Evolutionary conservation across 2,329 filamentous ascomycete species (phyloP).

Genomic region (Penicillium sp.): DNA sequence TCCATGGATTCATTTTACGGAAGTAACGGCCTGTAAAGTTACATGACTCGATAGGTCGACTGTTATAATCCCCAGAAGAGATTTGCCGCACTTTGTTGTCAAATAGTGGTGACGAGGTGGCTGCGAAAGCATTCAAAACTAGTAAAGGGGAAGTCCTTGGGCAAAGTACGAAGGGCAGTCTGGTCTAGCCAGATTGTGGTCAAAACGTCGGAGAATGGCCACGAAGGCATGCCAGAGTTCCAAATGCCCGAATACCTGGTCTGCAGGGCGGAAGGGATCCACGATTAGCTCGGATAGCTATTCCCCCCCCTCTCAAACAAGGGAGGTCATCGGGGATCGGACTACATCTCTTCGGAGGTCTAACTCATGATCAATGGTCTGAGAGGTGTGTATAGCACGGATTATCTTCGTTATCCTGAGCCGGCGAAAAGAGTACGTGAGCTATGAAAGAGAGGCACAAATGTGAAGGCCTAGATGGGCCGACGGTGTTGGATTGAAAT

Average conservation of each 20-base stretch:
- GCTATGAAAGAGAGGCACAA: background rate
- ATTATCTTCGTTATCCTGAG: background rate
- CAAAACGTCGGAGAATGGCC: constrained; percentile 14
- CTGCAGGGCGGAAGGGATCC: constrained; percentile 15
- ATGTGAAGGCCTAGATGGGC: background rate
- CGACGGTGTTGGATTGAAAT: background rate
- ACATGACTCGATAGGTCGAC: background rate
- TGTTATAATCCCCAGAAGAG: background rate
- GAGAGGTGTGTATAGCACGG: background rate
- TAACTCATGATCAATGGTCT: background rate
- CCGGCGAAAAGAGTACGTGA: background rate
- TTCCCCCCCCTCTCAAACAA: constrained; percentile 19
- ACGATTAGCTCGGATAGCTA: constrained; percentile 18
- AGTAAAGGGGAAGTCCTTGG: background rate
- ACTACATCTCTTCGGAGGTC: background rate
- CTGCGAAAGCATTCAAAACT: background rate
- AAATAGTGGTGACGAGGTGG: constrained; percentile 8
- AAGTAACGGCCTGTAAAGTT: background rate
- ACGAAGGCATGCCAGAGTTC: constrained; percentile 18
- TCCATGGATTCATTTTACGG: background rate
- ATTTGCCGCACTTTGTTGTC: background rate
- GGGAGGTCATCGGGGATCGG: constrained; percentile 8
- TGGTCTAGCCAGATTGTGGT: constrained; percentile 6
- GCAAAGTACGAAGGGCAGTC: constrained; percentile 3
- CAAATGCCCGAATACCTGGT: constrained; percentile 20